Evolutionary conservation across 2,329 filamentous ascomycete genomes (phyloP), one percentile per base, ranked within the genome.

Genomic region (Fusarium acutatum): DNA sequence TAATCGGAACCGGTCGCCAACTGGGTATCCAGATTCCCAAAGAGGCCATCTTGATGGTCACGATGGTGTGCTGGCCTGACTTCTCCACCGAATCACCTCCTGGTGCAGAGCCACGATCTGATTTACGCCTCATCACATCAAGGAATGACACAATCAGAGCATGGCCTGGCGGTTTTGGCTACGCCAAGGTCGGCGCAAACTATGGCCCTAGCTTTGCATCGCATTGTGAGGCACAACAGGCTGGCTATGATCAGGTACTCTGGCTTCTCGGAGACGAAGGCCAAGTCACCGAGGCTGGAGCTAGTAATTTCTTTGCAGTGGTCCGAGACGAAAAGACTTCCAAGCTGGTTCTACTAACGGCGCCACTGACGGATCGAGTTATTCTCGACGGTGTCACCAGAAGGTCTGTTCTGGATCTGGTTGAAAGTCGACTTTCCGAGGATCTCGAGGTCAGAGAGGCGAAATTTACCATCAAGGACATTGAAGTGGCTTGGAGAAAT

Each of bases 381-480:
- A 63, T 63, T 28, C 18, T 60, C 0, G 60, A 49, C 4, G 60
- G 60, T 0, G 46, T 63, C 0, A 63, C 54, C 0, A 47, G 60
- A 40, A 44, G 32, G 2, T 63, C 35, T 18, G 54, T 60, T 24
- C n/a, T 60, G 1, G 60, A 63, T 1, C 3, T 63, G 5, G 41
- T 20, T 4, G 4, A 28, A 10, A 35, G 8, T 0, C 24, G 60
- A 2, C 32, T 63, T 0, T 10, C n/a, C 0, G 12, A 28, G 6
- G 8, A 63, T 1, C 4, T 63, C 1, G 53, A 63, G 4, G 20
- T 63, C 1, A 30, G 15, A 3, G 60, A 47, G 10, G 15, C 7
- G 3, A 59, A 46, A 12, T 60, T 60, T 20, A 60, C 60, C 0
- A 60, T 49, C 1, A 11, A 28, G 0, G 35, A 63, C 0, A 4